Percentiles rank a stretch among this genome's conserved stretches.
These are phyloP conservation scores for Phanerochaete sordida DNA, from an alignment of 768 basidiomycete genomes.

Conservation along the genomic window DNA sequence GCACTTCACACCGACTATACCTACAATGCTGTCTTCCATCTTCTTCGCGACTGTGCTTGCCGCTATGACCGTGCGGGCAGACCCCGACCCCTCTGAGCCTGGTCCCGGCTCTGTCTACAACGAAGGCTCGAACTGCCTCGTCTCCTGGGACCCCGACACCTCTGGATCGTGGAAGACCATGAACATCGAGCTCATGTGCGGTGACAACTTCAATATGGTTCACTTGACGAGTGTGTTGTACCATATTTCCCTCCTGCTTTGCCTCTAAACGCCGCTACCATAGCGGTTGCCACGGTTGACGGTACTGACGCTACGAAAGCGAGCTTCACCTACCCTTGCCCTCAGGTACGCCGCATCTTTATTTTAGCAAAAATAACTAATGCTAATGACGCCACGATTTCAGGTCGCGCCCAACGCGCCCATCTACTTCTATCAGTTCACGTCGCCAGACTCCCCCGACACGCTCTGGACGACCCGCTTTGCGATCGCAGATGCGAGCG, in stretches of 20 bases:
- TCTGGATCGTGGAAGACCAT: constrained; percentile 66
- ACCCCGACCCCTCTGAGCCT: constrained; percentile 57
- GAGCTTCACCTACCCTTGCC: constrained; percentile 59
- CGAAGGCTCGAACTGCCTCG: constrained; percentile 50
- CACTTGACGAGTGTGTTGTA: constrained; percentile 54
- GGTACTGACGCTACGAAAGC: constrained; percentile 49
- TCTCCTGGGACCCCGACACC: constrained; percentile 58
- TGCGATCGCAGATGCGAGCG: constrained; percentile 55
- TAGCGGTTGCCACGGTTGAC: constrained; percentile 65
- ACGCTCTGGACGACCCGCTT: constrained; percentile 73
- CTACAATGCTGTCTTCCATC: constrained; percentile 21
- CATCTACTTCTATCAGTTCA: constrained; percentile 84
- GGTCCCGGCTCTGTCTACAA: constrained; percentile 56
- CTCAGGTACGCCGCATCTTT: constrained; percentile 40
- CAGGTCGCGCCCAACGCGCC: constrained; percentile 62
- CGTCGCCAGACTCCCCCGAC: constrained; percentile 36
- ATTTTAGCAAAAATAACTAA: not conserved
- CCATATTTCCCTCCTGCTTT: constrained; percentile 1
- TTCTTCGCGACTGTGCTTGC: constrained; percentile 22
- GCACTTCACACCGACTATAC: not conserved
- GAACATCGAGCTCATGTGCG: constrained; percentile 80
- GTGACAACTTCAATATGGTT: constrained; percentile 66
- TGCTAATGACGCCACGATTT: not conserved
- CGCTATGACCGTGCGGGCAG: constrained; percentile 45
- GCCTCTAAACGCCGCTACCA: not conserved